Evolutionary conservation across 441 rosid genomes (phyloP).

Genomic region (Jatropha podagrica): DNA sequence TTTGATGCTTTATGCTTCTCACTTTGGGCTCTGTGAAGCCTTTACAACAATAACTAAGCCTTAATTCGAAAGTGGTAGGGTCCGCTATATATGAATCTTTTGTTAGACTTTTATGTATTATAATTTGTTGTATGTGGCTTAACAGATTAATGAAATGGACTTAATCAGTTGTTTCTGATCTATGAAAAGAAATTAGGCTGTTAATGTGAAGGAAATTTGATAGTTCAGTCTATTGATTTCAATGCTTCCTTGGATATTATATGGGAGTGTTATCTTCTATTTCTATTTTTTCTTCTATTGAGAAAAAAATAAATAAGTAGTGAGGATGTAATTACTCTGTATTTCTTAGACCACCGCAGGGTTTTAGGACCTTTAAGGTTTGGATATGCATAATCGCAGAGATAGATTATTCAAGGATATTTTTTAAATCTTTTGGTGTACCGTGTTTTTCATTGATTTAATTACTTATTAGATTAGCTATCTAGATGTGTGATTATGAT

Average conservation of each 20-base stretch:
- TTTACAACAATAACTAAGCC: too few species aligned
- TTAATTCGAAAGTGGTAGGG: too few species aligned
- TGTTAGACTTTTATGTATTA: not conserved
- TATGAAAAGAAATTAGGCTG: not conserved
- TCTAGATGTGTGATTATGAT: not conserved
- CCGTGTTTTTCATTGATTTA: not conserved
- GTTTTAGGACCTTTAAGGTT: not conserved
- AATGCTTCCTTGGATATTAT: not conserved
- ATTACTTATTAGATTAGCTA: not conserved
- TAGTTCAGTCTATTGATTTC: not conserved
- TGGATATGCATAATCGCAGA: not conserved
- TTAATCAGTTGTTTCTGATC: not conserved
- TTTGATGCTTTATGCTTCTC: slow-evolving; percentile 1
- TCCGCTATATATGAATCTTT: too few species aligned
- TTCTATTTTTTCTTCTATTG: not conserved
- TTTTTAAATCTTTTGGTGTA: not conserved
- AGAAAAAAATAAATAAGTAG: not conserved
- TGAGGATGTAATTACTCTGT: not conserved
- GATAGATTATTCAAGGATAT: not conserved
- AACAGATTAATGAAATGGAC: not conserved
- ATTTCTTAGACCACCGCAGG: not conserved
- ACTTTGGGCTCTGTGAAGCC: not conserved
- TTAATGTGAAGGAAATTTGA: not conserved
- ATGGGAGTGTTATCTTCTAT: not conserved
- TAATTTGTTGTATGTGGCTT: not conserved